Conservation (phyloP, 1,284 basidiomycete species). For the Marasmius tenuissimus region DNA sequence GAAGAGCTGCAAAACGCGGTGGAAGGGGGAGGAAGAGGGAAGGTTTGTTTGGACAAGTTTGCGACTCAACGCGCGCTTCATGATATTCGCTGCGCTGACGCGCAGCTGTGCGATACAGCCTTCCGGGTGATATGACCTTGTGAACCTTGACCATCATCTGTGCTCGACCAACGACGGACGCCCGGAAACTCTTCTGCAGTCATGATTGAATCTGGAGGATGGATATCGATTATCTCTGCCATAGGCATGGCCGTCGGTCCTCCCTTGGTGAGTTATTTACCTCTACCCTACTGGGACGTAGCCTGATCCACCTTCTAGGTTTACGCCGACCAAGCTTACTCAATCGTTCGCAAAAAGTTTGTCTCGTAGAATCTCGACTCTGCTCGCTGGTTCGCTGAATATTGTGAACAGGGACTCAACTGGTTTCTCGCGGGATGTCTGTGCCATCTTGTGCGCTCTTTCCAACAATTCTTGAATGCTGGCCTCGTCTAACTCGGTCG, state of each 20-base stretch:
- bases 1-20: constrained; percentile 2
- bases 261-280: constrained; percentile 49
- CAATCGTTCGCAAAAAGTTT: constrained; percentile 71
- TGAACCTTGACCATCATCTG: neutral
- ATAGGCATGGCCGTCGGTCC: constrained; percentile 75
- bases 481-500: neutral
- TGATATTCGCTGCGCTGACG: neutral
- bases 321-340: constrained; percentile 77
- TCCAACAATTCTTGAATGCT: constrained; percentile 9
- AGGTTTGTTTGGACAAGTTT: neutral
- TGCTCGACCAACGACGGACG: constrained; percentile 4
- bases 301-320: constrained; percentile 37
- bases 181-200: constrained; percentile 10
- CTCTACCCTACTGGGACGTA: neutral
- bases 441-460: constrained; percentile 65
- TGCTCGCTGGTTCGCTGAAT: neutral
- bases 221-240: constrained; percentile 59
- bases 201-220: constrained; percentile 23
- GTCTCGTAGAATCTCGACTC: constrained; percentile 12
- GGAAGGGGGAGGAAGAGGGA: neutral
- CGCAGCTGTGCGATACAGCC: no score
- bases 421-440: constrained; percentile 83
- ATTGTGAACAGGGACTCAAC: constrained; percentile 63
- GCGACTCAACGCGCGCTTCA: neutral
- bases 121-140: neutral